phyloP scores from a whole-genome alignment of 768 basidiomycete species.

The Tephrocybe rancida region DNA sequence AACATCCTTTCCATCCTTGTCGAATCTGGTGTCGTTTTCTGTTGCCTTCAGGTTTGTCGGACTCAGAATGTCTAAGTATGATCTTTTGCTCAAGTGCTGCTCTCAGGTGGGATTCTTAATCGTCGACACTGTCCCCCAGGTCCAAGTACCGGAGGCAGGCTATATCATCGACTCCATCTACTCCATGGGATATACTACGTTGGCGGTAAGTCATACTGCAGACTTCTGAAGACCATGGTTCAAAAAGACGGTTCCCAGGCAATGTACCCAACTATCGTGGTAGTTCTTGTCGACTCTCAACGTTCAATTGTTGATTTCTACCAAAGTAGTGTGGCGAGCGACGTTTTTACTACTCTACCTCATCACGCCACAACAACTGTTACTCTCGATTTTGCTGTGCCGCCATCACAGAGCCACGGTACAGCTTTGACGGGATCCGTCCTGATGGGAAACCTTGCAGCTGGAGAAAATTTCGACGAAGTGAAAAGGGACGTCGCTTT shows the following conservation, averaged over 20 bases:
- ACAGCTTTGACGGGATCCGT: not conserved
- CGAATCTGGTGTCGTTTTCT: not conserved
- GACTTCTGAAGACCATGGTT: not conserved
- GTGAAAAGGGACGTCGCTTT: not conserved
- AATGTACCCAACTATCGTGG: conserved; percentile 1
- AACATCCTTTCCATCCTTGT: not conserved
- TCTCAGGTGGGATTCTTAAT: not conserved
- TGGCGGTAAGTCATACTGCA: not conserved
- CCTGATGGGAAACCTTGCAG: not conserved
- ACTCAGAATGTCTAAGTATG: too few relatives aligned
- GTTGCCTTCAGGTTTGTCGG: not conserved
- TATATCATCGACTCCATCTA: not conserved
- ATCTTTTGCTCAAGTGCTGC: not conserved
- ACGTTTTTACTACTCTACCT: not conserved
- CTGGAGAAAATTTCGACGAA: not conserved
- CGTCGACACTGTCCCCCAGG: not conserved
- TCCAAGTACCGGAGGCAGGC: not conserved
- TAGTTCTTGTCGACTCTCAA: not conserved
- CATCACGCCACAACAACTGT: not conserved
- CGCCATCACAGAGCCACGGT: not conserved
- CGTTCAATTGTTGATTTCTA: not conserved
- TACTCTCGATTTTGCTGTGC: not conserved
- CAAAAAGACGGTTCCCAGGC: not conserved
- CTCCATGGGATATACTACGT: not conserved
- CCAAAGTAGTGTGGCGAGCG: not conserved